Evolutionary conservation across 2,329 filamentous ascomycete genomes (phyloP), one percentile per base, ranked within the genome.

Genomic region (Immersiporthe knoxdaviesiana): DNA sequence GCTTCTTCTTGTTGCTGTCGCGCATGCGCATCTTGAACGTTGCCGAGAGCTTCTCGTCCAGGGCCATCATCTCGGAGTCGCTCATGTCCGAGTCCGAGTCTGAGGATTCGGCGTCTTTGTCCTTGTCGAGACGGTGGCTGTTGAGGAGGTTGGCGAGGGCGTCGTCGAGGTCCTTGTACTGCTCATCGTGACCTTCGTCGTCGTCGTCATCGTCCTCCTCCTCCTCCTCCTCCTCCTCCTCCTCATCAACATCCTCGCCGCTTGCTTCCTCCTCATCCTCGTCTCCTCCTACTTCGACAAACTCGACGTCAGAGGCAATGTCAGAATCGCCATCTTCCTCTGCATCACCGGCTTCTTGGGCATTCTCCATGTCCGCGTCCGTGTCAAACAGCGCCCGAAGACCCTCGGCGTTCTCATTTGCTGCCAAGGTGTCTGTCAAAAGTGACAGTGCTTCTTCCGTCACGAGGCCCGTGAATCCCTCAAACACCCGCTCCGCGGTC

Each of bases 31-130:
- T 90, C 73, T 90, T 89, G 84, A 98, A 97, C 71, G 97, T 93
- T 72, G 92, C 92, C 64, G 90, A 88, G 4, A 99, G 88, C 76
- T 95, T 91, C 14, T 87, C 87, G 75, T 98, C 95, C 21, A 98
- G 84, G 3, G 90, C 90, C 81, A 97, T 90, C 96, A 98, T 98
- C 77, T 97, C 91, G 24, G 95, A 94, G 80, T 98, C 95, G 71
- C 93, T 91, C 94, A 99, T 97, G 79, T 97, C 93, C 2, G 87
- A 89, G 70, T 91, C 91, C 12, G 86, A 86, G 39, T 88, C 88
- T 1, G 84, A 86, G 0, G 83, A 83, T 2, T 86, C 85, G 1
- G 85, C 85, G 1, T 85, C 83, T 21, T 79, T 81, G 71, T 89
- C 87, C 66, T 89, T 86, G 76, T 91, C 87, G 30, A 88, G 81